Evolutionary conservation across 2,329 filamentous ascomycete genomes (phyloP), one percentile per base, ranked within the genome.

Genomic region (Leptographium galeiforme): DNA sequence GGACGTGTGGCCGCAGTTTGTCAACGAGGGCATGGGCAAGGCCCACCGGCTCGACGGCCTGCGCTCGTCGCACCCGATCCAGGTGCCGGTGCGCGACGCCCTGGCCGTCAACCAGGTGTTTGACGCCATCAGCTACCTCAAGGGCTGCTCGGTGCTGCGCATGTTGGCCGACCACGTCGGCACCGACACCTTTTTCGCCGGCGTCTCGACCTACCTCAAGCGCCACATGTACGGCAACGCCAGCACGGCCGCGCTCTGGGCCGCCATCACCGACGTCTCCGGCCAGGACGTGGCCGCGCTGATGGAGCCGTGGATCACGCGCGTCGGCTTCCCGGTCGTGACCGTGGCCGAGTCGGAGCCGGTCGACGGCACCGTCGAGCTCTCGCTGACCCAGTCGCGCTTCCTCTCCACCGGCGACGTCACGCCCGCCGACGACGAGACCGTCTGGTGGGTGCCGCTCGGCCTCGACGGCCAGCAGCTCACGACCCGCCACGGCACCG

Each of bases 71-170:
- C 93, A 98, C 68, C 87, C 93, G 10, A 96, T 98, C 60, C 91
- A 98, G 68, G 93, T 98, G 8, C 87, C 89, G 0, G 93, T 98
- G 34, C 84, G 83, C 61, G 90, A 96, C 66, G 93, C 90, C 34
- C 79, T 97, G 12, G 93, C 97, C 61, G 89, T 97, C 59, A 94
- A 97, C 68, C 93, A 98, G 68, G 95, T 97, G 59, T 98, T 98
- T 64, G 93, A 98, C 67, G 81, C 85, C 66, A 97, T 98, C 69
- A 94, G 87, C 70, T 98, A 97, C 66, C 76, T 94, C 57, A 97
- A 98, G 73, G 93, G 93, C 39, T 95, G 89, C 71, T 95, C 91
- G 2, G 87, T 93, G 56, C 93, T 98, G 64, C 86, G 93, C 64
- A 98, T 98, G 93, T 72, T 98, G 62, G 91, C 89, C 61, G 84